Base-by-base conservation (phyloP, 1,139 yeast species). In the Geotrichum klebahnii region DNA sequence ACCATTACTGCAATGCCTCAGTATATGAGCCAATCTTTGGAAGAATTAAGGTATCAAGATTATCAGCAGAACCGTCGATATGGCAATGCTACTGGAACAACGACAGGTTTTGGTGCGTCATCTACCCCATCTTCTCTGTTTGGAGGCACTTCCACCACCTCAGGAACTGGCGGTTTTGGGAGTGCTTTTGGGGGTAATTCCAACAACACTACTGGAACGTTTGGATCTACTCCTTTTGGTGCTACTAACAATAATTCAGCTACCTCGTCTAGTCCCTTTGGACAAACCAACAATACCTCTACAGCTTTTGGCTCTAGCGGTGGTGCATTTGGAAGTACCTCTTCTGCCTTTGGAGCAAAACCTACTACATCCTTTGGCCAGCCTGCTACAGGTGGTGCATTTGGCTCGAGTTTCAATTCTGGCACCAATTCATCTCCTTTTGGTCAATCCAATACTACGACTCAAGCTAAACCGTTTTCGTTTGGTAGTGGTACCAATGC, bases 1-100 rank as follows among this genome's bases (percentile, higher is more conserved):
- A 82, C 81, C 60, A 82, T 92, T 55, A 73, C 85, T 19, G 78
- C 87, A 40, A 90, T 92, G 97, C 95, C 95, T 10, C 95, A 88
- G 63, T 92, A 90, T 66, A 76, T 77, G 59, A 81, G 82, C 61
- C 85, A 70, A 61, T 85, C 96, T 0, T 79, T 83, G 62, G 97
- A 89, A 67, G 98, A 92, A 66, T 77, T 92, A 67, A 78, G 98
- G 65, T 72, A 79, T 59, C 92, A 85, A 67, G 98, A 92, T 69
- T 92, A 92, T 65, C 81, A 81, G 61, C 87, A 81, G 56, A 80
- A 80, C 55, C 76, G 95, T 58, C 78, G 82, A 51, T 80, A 61
- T 57, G 84, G 83, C 14, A 42, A 20, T 12, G 20, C 40, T 26
- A 14, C 29, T 29, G 41, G 45, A 22, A 17, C 38, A 12, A 31